Evolutionary conservation across 306 rosid genomes (phyloP).

Genomic region (Dryas drummondii): DNA sequence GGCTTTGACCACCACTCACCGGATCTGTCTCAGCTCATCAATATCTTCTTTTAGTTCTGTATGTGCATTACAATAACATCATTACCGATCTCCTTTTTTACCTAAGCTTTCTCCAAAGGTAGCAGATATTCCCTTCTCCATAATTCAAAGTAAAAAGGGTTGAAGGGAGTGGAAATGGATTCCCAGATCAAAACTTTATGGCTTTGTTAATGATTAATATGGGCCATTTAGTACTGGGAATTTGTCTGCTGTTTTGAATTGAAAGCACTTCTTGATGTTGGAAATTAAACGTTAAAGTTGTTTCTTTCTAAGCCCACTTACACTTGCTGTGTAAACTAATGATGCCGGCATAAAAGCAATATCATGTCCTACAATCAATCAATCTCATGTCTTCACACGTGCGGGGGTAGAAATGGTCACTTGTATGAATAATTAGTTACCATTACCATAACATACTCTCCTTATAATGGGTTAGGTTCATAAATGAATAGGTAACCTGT

Average conservation of each 20-base stretch:
- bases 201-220: slow-evolving; percentile 37
- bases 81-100: slow-evolving; percentile 40
- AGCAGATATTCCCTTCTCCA: slow-evolving; percentile 52
- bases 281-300: slow-evolving; percentile 26
- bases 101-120: slow-evolving; percentile 49
- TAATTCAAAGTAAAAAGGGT: slow-evolving; percentile 36
- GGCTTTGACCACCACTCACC: slow-evolving; percentile 34
- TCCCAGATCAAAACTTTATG: slow-evolving; percentile 42
- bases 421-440: too few species aligned
- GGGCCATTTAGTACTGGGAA: slow-evolving; percentile 23
- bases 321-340: slow-evolving; percentile 23
- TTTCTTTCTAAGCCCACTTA: slow-evolving; percentile 23
- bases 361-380: slow-evolving; percentile 25
- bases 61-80: slow-evolving; percentile 36
- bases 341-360: slow-evolving; percentile 39
- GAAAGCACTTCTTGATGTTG: slow-evolving; percentile 20
- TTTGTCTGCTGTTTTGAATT: slow-evolving; percentile 38
- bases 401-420: background rate
- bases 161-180: slow-evolving; percentile 38
- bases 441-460: too few species aligned
- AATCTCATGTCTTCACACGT: slow-evolving; percentile 13
- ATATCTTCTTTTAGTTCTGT: slow-evolving; percentile 22
- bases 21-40: slow-evolving; percentile 27
- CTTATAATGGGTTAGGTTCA: too few species aligned
- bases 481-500: too few species aligned